Evolutionary conservation across 306 rosid genomes (phyloP).

Genomic region (Biancaea sappan): DNA sequence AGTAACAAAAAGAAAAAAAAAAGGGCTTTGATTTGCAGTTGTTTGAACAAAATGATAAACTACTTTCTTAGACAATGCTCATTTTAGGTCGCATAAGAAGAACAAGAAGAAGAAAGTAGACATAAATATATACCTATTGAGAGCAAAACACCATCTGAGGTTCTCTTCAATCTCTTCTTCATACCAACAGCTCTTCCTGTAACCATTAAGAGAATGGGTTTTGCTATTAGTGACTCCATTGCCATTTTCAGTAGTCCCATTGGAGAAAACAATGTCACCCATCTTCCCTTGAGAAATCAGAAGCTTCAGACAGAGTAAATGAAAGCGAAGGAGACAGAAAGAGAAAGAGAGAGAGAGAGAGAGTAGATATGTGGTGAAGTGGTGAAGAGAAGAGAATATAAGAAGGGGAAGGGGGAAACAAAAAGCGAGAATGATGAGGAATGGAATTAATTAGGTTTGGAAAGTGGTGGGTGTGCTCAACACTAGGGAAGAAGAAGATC

Average conservation of each 20-base stretch:
- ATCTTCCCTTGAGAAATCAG: conserved; percentile 38
- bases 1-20: neutral
- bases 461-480: conserved; percentile 52
- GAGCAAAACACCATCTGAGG: conserved; percentile 96
- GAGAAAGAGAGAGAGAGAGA: conserved; percentile 21
- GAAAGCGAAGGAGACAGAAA: conserved; percentile 11
- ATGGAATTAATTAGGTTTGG: conserved; percentile 33
- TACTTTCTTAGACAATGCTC: neutral
- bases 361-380: conserved; percentile 12
- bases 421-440: conserved; percentile 44
- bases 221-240: conserved; percentile 62
- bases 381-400: conserved; percentile 43
- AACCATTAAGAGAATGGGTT: conserved; percentile 68
- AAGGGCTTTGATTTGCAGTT: no score
- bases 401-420: conserved; percentile 41
- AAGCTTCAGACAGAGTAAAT: conserved; percentile 8
- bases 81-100: neutral
- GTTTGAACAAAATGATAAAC: neutral
- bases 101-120: neutral
- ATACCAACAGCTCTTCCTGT: conserved; percentile 95
- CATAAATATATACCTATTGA: conserved; percentile 61
- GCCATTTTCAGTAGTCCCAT: conserved; percentile 55
- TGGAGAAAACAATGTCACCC: conserved; percentile 75
- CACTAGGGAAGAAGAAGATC: conserved; percentile 44
- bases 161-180: conserved; percentile 97